Evolutionary conservation across 176 grass and related monocot genomes (phyloP).

Genomic region (bread wheat (Triticum aestivum)): IWGSC_CS_RefSeq_v2.1 NC_057807.1:57623948-57624447

Average conservation of each 20-base stretch:
- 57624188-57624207: not conserved
- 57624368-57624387: slow-evolving; percentile 58
- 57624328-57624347: slow-evolving; percentile 29
- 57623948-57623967: too few species aligned
- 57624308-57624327: not conserved
- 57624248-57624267: not conserved
- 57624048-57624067: too few species aligned
- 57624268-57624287: not conserved
- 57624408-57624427: slow-evolving; percentile 45
- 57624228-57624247: not conserved
- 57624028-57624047: too few species aligned
- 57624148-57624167: not conserved
- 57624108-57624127: too few species aligned
- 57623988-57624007: too few species aligned
- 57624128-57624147: not conserved
- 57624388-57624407: slow-evolving; percentile 90
- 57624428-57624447: slow-evolving; percentile 96
- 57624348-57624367: slow-evolving; percentile 43
- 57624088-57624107: too few species aligned
- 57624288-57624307: not conserved
- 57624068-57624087: too few species aligned
- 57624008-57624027: too few species aligned
- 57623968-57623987: too few species aligned
- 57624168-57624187: not conserved
- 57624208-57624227: slow-evolving; percentile 27